phyloP scores from a whole-genome alignment of 768 basidiomycete species.

The Suillus luteus region DNA sequence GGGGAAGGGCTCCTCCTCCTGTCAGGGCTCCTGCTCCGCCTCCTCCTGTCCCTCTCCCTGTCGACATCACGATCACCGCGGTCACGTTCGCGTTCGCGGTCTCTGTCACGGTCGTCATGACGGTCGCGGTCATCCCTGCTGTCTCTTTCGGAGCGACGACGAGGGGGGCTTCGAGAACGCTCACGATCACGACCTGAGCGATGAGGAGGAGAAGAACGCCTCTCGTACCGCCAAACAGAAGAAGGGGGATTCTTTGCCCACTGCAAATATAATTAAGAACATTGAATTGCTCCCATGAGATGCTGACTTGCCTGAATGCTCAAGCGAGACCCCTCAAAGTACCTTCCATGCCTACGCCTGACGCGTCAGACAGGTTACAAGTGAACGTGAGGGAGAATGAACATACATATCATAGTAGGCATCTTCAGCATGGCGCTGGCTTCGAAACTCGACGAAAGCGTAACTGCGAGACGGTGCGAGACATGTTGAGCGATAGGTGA shows the following conservation, averaged over 20 bases:
- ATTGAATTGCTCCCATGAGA: no score
- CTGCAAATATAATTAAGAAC: constrained; percentile 34
- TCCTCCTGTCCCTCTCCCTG: constrained; percentile 46
- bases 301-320: constrained; percentile 64
- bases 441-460: constrained; percentile 85
- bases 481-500: constrained; percentile 60
- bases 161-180: constrained; percentile 53
- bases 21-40: constrained; percentile 52
- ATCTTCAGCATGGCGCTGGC: constrained; percentile 76
- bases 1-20: constrained; percentile 49
- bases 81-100: constrained; percentile 36
- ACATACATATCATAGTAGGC: constrained; percentile 83
- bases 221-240: constrained; percentile 77
- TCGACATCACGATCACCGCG: constrained; percentile 40
- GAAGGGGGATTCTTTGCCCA: constrained; percentile 86
- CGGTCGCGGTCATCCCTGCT: constrained; percentile 42
- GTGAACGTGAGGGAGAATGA: background rate
- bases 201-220: constrained; percentile 49
- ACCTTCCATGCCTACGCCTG: constrained; percentile 64
- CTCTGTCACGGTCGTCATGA: constrained; percentile 30
- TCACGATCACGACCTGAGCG: constrained; percentile 43
- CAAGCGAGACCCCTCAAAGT: constrained; percentile 73
- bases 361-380: constrained; percentile 17
- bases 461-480: constrained; percentile 62
- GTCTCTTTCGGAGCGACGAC: constrained; percentile 41